Evolutionary conservation across 2,329 filamentous ascomycete genomes (phyloP), one percentile per base, ranked within the genome.

Genomic region (Graphilbum fragrans): DNA sequence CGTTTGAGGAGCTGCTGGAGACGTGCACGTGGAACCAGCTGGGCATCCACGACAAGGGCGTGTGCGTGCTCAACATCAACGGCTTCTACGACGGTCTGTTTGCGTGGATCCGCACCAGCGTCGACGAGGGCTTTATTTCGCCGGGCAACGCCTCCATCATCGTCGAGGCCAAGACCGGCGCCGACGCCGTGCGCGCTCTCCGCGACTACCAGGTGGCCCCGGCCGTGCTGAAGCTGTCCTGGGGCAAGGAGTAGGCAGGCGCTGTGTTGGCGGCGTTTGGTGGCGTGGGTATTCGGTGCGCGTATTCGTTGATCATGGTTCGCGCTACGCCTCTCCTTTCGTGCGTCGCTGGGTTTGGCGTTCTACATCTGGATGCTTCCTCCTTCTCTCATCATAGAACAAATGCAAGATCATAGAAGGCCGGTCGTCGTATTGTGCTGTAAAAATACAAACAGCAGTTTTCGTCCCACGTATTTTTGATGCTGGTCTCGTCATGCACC

Each of bases 11-110:
- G 70, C 72, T 98, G 57, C 87, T 94, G 61, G 86, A 93, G 65
- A 77, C 86, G 3, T 80, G 79, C 21, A 93, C 86, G 11, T 98
- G 92, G 88, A 96, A 95, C 61, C 92, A 96, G 65, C 65, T 98
- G 38, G 90, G 92, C 1, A 96, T 98, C 50, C 92, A 96, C 62
- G 71, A 70, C 52, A 69, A 73, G 38, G 84, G 82, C 4, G 79
- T 96, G 36, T 79, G 90, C 41, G 66, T 95, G 38, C 76, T 85
- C 51, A 96, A 96, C 59, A 72, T 95, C 21, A 79, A 88, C 41
- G 86, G 87, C 0, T 96, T 94, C 62, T 98, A 88, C 75, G 82
- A 93, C 59, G 87, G 87, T 1, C 65, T 98, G 47, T 60, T 95
- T 44, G 62, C 72, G 39, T 95, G 88, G 90, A 77, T 95, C 45